Evolutionary conservation across 306 rosid species (phyloP).

Genomic region (Geum urbanum): DNA sequence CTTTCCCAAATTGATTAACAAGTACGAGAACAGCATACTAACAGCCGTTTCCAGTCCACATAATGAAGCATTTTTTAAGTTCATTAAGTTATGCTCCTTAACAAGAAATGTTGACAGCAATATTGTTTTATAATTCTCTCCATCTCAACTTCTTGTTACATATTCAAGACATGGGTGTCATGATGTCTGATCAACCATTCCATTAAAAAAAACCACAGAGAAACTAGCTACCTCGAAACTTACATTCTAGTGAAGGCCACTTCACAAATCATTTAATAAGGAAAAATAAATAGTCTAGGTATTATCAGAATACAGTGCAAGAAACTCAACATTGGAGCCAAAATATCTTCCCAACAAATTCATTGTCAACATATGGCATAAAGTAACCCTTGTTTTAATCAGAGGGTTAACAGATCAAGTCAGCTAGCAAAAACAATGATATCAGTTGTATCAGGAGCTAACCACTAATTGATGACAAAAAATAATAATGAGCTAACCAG

Average conservation of each 20-base stretch:
- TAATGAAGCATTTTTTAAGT: background rate
- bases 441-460: background rate
- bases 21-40: background rate
- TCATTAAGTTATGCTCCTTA: background rate
- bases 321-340: background rate
- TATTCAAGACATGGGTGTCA: background rate
- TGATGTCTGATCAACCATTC: background rate
- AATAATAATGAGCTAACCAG: background rate
- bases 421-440: background rate
- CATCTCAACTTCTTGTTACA: background rate
- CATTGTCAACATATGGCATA: background rate
- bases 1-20: background rate
- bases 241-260: background rate
- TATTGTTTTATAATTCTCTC: background rate
- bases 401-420: background rate
- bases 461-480: background rate
- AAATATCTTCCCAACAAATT: background rate
- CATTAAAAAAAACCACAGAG: background rate
- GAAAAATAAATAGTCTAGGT: background rate
- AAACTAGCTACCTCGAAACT: background rate
- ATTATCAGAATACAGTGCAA: background rate
- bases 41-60: background rate
- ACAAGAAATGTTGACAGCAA: background rate
- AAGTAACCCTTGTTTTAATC: background rate
- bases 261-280: background rate